phyloP scores from a whole-genome alignment of 345 rosid genomes.

The Acer saccharum region DNA sequence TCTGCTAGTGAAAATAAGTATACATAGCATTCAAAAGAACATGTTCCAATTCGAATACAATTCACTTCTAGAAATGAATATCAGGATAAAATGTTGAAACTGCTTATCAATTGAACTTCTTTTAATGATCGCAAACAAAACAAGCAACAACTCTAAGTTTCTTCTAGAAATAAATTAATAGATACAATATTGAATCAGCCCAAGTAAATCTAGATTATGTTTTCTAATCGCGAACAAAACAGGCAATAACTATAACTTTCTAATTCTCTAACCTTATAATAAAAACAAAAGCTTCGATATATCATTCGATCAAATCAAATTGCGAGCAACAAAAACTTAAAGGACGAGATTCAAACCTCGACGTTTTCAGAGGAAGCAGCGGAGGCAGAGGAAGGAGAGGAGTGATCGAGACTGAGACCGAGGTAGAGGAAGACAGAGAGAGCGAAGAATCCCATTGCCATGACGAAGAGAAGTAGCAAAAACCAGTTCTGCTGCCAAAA shows the following conservation, averaged over 20 bases:
- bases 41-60: no score
- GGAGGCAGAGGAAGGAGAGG: slow-evolving; percentile 49
- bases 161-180: no score
- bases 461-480: slow-evolving; percentile 60
- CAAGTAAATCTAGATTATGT: no score
- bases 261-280: background rate
- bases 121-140: no score
- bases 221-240: background rate
- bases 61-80: no score
- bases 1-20: no score
- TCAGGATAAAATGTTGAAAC: no score
- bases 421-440: slow-evolving; percentile 76
- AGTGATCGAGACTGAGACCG: slow-evolving; percentile 54
- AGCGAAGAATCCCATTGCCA: slow-evolving; percentile 71
- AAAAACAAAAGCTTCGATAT: background rate
- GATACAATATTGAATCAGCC: background rate
- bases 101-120: no score
- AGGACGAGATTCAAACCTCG: slow-evolving; percentile 54
- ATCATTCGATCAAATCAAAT: no score
- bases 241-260: background rate
- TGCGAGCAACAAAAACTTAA: background rate
- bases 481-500: slow-evolving; percentile 92
- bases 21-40: no score
- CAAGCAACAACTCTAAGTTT: no score
- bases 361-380: slow-evolving; percentile 49